Evolutionary conservation across 1,284 basidiomycete species (phyloP), one percentile per base, ranked within the genome.

Genomic region (Apiotrichum veenhuisii): DNA sequence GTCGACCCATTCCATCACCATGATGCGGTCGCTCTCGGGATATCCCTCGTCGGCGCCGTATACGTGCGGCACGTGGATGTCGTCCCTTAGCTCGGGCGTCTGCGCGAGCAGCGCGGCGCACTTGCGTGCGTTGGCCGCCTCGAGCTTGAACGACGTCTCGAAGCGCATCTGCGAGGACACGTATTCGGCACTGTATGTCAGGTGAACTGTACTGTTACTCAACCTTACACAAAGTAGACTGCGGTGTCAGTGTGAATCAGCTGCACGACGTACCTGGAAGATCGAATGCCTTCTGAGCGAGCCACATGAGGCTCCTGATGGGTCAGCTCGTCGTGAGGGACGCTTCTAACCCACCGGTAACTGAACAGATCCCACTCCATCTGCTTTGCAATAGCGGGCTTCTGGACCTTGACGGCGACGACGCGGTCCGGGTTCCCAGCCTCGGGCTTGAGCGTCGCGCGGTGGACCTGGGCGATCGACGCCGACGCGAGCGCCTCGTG

Each of bases 381-480:
- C 77, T 95, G 91, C 66, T 84, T 88, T 51, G 80, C 81, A 18
- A 95, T 89, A 30, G 85, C 87, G 0, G 89, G 91, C 66, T 92
- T 93, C 77, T 94, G 89, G n/a, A 92, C 80, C 77, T 94, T 94
- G 62, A 95, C 91, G 0, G 91, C 91, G 1, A 94, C 91, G 81
- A 73, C 64, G 12, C 36, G 50, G 50, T 63, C 62, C 10, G 62
- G 55, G 25, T 60, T 52, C 0, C 64, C 64, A 27, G 61, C 58
- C 25, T 64, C 57, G 23, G 66, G 67, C 77, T 66, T 69, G 33
- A 91, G 73, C 45, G 82, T 83, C 2, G 91, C 91, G 38, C 82
- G 81, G 70, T 94, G 91, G 0, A 94, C 91, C 70, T 94, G 91
- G 0, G 91, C 91, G 48, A 95, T 87, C 62, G 87, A 91, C 1